phyloP scores from a whole-genome alignment of 257 asterid genomes.

The Scutellaria barbata region DNA sequence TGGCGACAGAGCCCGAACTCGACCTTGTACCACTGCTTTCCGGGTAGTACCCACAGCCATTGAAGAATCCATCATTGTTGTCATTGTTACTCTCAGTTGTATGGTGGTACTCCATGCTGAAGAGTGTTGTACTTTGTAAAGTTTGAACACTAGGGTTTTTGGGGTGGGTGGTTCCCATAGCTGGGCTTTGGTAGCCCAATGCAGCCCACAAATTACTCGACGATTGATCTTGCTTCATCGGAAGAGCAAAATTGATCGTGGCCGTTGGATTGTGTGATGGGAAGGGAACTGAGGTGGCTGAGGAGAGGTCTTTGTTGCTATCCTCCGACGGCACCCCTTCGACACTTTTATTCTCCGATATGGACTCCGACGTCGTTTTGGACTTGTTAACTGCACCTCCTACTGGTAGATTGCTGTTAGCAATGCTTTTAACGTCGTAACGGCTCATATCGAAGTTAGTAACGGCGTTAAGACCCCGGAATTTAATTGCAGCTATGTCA shows the following conservation, averaged over 20 bases:
- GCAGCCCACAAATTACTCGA: slow-evolving; percentile 57
- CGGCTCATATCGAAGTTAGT: slow-evolving; percentile 84
- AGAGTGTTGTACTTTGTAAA: slow-evolving; percentile 37
- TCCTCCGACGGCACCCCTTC: slow-evolving; percentile 36
- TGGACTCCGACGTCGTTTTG: slow-evolving; percentile 48
- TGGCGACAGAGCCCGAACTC: background rate
- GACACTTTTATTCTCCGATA: slow-evolving; percentile 39
- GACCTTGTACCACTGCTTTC: slow-evolving; percentile 36
- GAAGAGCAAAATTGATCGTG: slow-evolving; percentile 44
- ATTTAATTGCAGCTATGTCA: slow-evolving; percentile 85
- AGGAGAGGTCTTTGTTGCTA: slow-evolving; percentile 31
- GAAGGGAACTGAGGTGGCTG: slow-evolving; percentile 40
- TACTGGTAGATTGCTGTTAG: slow-evolving; percentile 66
- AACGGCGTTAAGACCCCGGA: slow-evolving; percentile 79
- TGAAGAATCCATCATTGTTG: slow-evolving; percentile 34
- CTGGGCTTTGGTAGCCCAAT: slow-evolving; percentile 51
- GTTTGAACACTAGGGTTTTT: slow-evolving; percentile 28
- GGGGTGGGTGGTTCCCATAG: background rate
- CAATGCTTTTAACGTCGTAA: slow-evolving; percentile 73
- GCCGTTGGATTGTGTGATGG: slow-evolving; percentile 37
- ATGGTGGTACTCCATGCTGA: slow-evolving; percentile 37
- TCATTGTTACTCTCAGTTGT: slow-evolving; percentile 16
- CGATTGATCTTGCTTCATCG: slow-evolving; percentile 51
- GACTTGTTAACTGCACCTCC: slow-evolving; percentile 59
- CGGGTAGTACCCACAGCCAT: slow-evolving; percentile 41